These are phyloP conservation scores for Beauveria sp. DNA, from an alignment of 2,329 filamentous ascomycete species.

Conservation along the genomic window DNA sequence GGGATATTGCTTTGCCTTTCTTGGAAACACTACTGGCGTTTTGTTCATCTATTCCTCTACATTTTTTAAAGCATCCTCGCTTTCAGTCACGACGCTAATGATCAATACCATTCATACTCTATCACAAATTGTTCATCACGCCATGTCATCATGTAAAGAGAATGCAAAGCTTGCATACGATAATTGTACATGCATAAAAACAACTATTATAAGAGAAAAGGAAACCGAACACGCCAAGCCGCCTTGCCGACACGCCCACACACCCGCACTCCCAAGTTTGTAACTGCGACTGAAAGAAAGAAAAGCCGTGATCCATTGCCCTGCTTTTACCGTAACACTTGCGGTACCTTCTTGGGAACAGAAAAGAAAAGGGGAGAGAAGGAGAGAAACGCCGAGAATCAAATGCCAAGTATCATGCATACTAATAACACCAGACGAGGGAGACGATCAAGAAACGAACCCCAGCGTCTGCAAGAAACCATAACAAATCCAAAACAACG, in stretches of 20 bases:
- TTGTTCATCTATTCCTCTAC: no score
- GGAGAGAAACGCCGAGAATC: no score
- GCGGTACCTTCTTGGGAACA: no score
- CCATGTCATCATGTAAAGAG: not conserved
- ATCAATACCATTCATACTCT: not conserved
- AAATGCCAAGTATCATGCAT: no score
- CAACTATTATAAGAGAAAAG: not conserved
- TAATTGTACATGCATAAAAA: not conserved
- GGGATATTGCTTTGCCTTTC: no score
- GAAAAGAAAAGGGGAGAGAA: no score
- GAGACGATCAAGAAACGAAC: conserved; percentile 1
- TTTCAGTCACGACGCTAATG: no score
- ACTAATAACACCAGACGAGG: no score
- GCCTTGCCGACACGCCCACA: not conserved
- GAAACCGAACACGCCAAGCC: not conserved
- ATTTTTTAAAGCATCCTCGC: no score
- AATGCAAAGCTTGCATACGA: not conserved
- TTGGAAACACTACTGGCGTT: no score
- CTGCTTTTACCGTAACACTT: no score
- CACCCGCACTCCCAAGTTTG: not conserved
- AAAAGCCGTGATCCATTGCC: no score
- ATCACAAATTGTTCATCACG: not conserved
- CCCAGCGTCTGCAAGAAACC: not conserved
- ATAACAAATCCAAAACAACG: not conserved
- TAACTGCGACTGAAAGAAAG: not conserved